Conservation (phyloP, 306 rosid species). For the Spatholobus suberectus region DNA sequence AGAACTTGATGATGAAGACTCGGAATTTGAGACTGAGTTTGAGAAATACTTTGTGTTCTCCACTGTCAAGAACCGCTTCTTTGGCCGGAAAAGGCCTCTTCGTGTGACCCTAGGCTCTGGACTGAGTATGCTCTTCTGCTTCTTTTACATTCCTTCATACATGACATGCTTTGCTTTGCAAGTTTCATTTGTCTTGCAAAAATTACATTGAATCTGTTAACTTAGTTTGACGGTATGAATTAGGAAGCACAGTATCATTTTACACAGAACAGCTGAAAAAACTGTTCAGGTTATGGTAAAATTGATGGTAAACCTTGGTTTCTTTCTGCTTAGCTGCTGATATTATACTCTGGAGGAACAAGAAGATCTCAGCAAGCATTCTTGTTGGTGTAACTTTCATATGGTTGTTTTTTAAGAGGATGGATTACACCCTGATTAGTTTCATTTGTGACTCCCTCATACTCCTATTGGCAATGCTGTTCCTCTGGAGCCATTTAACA, state of each 20-base stretch:
- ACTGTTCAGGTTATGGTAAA: constrained; percentile 8
- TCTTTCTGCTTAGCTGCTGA: constrained; percentile 59
- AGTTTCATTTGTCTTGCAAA: not conserved
- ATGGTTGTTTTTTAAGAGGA: constrained; percentile 58
- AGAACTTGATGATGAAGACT: constrained; percentile 47
- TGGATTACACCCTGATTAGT: constrained; percentile 59
- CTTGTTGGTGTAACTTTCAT: constrained; percentile 49
- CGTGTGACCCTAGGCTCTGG: constrained; percentile 66
- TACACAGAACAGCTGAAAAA: not conserved
- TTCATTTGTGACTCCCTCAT: constrained; percentile 56
- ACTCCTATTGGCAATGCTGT: constrained; percentile 45
- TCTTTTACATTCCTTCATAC: constrained; percentile 1
- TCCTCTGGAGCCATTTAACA: constrained; percentile 57
- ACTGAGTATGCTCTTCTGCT: constrained; percentile 43
- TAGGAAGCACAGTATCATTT: not conserved
- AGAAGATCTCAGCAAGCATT: constrained; percentile 49
- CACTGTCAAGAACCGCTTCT: constrained; percentile 51
- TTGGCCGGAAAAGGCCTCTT: constrained; percentile 65
- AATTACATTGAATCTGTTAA: not conserved
- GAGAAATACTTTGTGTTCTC: constrained; percentile 50
- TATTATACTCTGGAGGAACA: constrained; percentile 66
- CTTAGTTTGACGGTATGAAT: not conserved
- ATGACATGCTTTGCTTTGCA: not conserved
- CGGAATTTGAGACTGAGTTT: constrained; percentile 57
- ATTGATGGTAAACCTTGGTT: constrained; percentile 11